These are phyloP conservation scores for Verticillium isaacii DNA, from an alignment of 2,329 filamentous ascomycete genomes.

Conservation along the genomic window DNA sequence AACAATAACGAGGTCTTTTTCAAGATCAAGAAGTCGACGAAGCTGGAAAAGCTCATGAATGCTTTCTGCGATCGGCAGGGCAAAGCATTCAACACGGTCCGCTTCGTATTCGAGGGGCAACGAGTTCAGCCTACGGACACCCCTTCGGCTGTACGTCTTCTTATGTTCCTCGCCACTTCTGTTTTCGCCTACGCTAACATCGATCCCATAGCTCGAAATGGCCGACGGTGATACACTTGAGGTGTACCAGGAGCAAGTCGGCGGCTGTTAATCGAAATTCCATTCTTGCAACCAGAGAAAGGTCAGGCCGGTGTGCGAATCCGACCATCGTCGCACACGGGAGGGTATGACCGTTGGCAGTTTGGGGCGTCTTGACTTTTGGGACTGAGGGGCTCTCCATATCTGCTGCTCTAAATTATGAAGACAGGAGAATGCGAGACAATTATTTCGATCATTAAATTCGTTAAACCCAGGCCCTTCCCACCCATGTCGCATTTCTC, in stretches of 20 bases:
- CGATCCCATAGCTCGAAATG: slow-evolving; percentile 77
- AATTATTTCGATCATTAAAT: not conserved
- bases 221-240: slow-evolving; percentile 91
- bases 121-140: slow-evolving; percentile 86
- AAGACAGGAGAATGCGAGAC: not conserved
- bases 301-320: not conserved
- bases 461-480: not conserved
- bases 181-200: slow-evolving; percentile 11
- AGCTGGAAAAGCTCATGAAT: slow-evolving; percentile 96
- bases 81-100: slow-evolving; percentile 77
- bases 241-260: slow-evolving; percentile 97
- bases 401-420: not conserved
- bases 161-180: not conserved
- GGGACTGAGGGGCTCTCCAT: not conserved
- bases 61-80: slow-evolving; percentile 97
- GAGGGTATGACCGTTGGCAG: not conserved
- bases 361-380: not conserved
- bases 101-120: slow-evolving; percentile 94
- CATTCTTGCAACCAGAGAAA: not conserved
- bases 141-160: slow-evolving; percentile 74
- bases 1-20: slow-evolving; percentile 99
- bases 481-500: not conserved
- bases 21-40: slow-evolving; percentile 97
- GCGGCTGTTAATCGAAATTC: slow-evolving; percentile 43
- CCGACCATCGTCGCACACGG: not conserved